A percentile compares a stretch with the other conserved stretches of the same genome.
phyloP scores from a whole-genome alignment of 805 yeast genomes.

The Blastobotrys americana region DNA sequence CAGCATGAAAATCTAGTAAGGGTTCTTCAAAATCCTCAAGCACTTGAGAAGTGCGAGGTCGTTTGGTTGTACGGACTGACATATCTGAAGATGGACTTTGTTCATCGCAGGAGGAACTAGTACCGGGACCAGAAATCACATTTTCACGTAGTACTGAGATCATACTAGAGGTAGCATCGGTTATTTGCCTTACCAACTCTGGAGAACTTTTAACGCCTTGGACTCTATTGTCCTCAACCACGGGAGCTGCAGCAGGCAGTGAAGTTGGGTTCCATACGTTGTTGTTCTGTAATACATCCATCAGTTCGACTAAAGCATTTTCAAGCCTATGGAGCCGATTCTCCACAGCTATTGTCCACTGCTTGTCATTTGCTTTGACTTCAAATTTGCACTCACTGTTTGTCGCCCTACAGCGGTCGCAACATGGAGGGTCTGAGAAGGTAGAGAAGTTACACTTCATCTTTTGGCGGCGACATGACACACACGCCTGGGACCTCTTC shows the following conservation, averaged over 20 bases:
- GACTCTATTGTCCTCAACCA: not conserved
- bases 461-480: conserved; percentile 15
- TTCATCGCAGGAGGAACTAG: not conserved
- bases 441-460: conserved; percentile 17
- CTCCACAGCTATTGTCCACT: conserved; percentile 10
- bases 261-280: conserved; percentile 1
- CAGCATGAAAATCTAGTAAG: conserved; percentile 3
- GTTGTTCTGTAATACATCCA: conserved; percentile 7
- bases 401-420: conserved; percentile 16
- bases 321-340: conserved; percentile 13
- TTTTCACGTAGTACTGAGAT: conserved; percentile 2
- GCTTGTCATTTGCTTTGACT: conserved; percentile 9
- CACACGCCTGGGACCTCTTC: conserved; percentile 17
- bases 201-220: not conserved
- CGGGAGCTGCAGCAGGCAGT: not conserved
- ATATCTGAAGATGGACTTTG: not conserved
- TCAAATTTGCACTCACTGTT: conserved; percentile 17
- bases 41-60: not conserved
- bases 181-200: not conserved
- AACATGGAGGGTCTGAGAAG: conserved; percentile 11
- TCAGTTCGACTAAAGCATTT: conserved; percentile 8
- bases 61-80: not conserved
- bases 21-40: conserved; percentile 1
- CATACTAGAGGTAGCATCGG: not conserved
- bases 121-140: conserved; percentile 1